Evolutionary conservation across 108 stramenopile genomes (phyloP), one percentile per base, ranked within the genome.

Genomic region (Stephanodiscus triporus): DNA sequence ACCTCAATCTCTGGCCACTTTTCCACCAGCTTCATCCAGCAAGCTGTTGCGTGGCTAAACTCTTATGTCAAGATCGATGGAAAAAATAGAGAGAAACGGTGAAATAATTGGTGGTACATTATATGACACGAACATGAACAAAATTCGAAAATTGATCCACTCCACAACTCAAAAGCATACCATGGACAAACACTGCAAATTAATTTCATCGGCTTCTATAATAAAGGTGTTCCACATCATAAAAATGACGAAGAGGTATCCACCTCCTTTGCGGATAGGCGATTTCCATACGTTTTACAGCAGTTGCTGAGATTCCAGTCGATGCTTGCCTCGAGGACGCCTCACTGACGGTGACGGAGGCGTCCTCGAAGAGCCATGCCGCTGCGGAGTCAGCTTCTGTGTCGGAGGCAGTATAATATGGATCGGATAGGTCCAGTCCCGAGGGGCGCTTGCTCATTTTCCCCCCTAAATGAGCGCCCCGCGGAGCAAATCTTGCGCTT

Each of bases 151-250:
- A n/a, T n/a, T n/a, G n/a, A n/a, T n/a, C n/a, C 49, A 36, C 4
- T 50, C 4, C 4, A 20, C 13, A 56, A 24, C 4, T 6, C 27
- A 32, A 30, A 9, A 8, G 16, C 57, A 32, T 58, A 58, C 57
- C 95, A 66, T 96, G 95, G n/a, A 93, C 77, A 68, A 93, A 96
- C 1, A 89, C 88, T 10, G 91, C 87, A 38, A n/a, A 95, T 80
- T 8, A 95, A 51, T 53, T 91, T 87, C 77, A 95, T 86, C 3
- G 91, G 94, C 60, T 91, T 91, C 69, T n/a, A 88, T 22, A 10
- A 93, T n/a, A 0, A 79, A 9, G 13, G 83, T 85, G 42, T 87
- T 86, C 87, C 88, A 87, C 14, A 85, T 58, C 32, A 91, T 53
- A 30, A 72, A 72, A 13, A 77, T 86, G 26, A 82, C 11, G 26